Conservation (phyloP, 2,329 filamentous ascomycete genomes). For the Monilinia laxa region DNA sequence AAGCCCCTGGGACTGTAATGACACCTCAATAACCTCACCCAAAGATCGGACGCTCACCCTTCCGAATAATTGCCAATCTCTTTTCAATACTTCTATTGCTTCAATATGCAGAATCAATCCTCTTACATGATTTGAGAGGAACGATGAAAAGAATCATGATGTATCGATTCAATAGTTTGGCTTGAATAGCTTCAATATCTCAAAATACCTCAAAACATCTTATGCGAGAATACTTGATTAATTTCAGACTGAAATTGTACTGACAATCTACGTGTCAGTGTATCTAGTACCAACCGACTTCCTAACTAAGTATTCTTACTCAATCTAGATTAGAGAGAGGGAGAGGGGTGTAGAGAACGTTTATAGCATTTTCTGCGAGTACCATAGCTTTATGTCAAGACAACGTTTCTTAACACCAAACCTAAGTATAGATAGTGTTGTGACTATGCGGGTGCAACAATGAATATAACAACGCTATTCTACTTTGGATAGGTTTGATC, state of each 20-base stretch:
- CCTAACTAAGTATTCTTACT: background rate
- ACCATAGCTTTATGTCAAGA: conserved; percentile 14
- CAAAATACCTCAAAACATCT: conserved; percentile 13
- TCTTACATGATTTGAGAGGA: conserved; percentile 16
- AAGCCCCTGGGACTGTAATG: conserved; percentile 7
- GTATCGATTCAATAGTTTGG: background rate
- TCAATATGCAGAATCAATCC: background rate
- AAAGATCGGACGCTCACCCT: conserved; percentile 30
- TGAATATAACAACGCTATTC: conserved; percentile 3
- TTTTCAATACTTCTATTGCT: conserved; percentile 19
- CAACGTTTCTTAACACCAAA: conserved; percentile 10
- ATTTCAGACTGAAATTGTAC: conserved; percentile 8
- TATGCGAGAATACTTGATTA: conserved; percentile 6
- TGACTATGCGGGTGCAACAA: conserved; percentile 10
- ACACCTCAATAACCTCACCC: background rate
- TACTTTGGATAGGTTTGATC: conserved; percentile 2
- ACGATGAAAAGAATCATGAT: background rate
- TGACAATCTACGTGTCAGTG: background rate
- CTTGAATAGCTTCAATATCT: conserved; percentile 10
- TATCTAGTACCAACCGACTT: background rate
- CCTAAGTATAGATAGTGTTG: conserved; percentile 12
- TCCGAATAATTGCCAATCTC: conserved; percentile 32
- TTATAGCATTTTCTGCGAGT: conserved; percentile 9
- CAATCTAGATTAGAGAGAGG: background rate
- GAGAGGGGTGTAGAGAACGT: background rate